phyloP scores from a whole-genome alignment of 73 alveolate species.

The Paramecium caudatum region DNA sequence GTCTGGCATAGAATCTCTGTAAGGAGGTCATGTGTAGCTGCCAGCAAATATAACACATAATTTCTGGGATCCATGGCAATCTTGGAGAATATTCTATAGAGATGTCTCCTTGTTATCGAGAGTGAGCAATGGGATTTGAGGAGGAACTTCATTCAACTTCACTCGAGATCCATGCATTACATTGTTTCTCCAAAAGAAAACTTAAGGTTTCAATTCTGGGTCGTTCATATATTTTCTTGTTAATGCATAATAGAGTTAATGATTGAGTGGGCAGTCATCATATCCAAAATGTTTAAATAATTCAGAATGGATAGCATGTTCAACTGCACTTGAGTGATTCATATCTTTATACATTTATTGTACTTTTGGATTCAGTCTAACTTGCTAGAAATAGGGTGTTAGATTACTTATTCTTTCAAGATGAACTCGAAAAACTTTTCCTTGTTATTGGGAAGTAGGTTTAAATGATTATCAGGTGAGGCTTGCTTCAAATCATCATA shows the following conservation, averaged over 20 bases:
- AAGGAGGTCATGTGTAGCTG: constrained; percentile 66
- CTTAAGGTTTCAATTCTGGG: constrained; percentile 43
- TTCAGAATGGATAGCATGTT: constrained; percentile 40
- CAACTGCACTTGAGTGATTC: constrained; percentile 57
- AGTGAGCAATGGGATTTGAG: constrained; percentile 10
- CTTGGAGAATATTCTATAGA: not conserved
- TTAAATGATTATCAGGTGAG: not conserved
- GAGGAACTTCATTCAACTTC: constrained; percentile 3
- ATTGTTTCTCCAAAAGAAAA: constrained; percentile 63
- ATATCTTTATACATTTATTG: constrained; percentile 49
- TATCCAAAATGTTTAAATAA: constrained; percentile 44
- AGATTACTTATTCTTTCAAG: constrained; percentile 34
- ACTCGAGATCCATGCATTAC: constrained; percentile 64
- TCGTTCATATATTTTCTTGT: constrained; percentile 61
- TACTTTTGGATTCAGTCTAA: constrained; percentile 34
- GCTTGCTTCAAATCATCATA: constrained; percentile 17
- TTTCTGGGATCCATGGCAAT: not conserved
- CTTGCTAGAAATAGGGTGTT: not conserved
- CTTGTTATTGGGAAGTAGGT: constrained; percentile 16
- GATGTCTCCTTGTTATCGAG: not conserved
- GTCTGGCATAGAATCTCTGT: constrained; percentile 63
- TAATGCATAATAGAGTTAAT: constrained; percentile 42
- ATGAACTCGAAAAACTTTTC: constrained; percentile 61
- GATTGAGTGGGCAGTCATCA: constrained; percentile 58
- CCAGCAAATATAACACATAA: constrained; percentile 38